A percentile compares a stretch with the other conserved stretches of the same genome.
These are phyloP conservation scores for Myriangium duriaei DNA, from an alignment of 2,329 filamentous ascomycete genomes.

Conservation along the genomic window DNA sequence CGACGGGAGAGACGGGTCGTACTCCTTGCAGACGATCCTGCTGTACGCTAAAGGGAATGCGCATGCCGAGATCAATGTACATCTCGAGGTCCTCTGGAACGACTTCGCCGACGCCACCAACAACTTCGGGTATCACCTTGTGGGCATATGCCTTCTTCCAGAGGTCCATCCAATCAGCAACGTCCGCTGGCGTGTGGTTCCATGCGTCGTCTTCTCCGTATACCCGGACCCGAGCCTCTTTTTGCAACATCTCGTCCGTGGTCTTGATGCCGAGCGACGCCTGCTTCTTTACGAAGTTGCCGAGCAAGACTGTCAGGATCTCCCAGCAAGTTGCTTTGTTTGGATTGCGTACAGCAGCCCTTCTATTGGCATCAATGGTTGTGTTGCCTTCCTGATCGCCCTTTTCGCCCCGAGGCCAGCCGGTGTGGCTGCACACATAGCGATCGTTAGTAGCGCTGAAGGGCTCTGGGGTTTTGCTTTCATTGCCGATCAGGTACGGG, in stretches of 20 bases:
- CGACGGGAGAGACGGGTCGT: not conserved
- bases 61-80: conserved; percentile 24
- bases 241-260: conserved; percentile 39
- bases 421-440: not conserved
- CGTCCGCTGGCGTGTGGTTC: conserved; percentile 31
- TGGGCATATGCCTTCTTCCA: conserved; percentile 39
- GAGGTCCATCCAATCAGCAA: conserved; percentile 34
- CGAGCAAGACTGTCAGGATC: conserved; percentile 34
- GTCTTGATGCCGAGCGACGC: conserved; percentile 27
- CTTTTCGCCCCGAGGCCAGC: not conserved
- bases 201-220: conserved; percentile 38
- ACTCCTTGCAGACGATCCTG: not conserved
- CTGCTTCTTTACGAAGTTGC: conserved; percentile 31
- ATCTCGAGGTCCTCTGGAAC: conserved; percentile 24
- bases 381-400: conserved; percentile 7
- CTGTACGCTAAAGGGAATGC: conserved; percentile 17
- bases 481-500: conserved; percentile 38
- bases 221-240: conserved; percentile 33
- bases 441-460: conserved; percentile 32
- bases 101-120: conserved; percentile 21
- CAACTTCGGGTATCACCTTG: conserved; percentile 21
- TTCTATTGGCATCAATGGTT: not conserved
- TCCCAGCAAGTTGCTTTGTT: conserved; percentile 34
- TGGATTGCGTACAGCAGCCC: not conserved
- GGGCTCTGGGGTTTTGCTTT: conserved; percentile 32